Evolutionary conservation across 495 filamentous ascomycete species (phyloP).

Genomic region (Xylaria venustula): DNA sequence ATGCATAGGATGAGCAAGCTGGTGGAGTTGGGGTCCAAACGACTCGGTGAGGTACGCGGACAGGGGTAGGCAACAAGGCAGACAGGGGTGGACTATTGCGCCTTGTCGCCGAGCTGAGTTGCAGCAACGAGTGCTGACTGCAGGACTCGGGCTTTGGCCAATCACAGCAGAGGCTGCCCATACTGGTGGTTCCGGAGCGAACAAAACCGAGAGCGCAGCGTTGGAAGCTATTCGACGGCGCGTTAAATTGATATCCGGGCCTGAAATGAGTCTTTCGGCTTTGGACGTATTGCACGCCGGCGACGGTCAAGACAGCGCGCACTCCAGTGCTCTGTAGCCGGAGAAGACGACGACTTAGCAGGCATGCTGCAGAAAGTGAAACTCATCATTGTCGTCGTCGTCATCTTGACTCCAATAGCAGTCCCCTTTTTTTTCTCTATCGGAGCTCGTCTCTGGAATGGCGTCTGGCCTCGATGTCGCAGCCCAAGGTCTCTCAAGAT

Average conservation of each 20-base stretch:
- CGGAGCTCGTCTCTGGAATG: not conserved
- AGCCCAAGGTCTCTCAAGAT: not conserved
- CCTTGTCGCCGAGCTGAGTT: constrained; percentile 36
- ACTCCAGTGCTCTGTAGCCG: not conserved
- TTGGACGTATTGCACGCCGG: constrained; percentile 28
- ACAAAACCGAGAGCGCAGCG: constrained; percentile 23
- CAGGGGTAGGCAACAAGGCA: constrained; percentile 36
- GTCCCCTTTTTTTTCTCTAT: not conserved
- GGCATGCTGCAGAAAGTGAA: constrained; percentile 9
- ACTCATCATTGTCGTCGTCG: constrained; percentile 4
- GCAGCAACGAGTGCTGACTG: constrained; percentile 32
- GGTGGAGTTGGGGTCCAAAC: constrained; percentile 34
- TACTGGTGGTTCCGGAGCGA: constrained; percentile 12
- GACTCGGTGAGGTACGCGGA: constrained; percentile 34
- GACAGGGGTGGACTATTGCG: constrained; percentile 29
- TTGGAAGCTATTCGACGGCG: constrained; percentile 24
- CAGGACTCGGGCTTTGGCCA: constrained; percentile 34
- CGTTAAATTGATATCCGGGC: constrained; percentile 21
- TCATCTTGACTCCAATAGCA: not conserved
- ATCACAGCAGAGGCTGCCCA: constrained; percentile 24
- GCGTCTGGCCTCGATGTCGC: no score
- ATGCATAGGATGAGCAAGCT: constrained; percentile 30
- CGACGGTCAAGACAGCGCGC: constrained; percentile 9
- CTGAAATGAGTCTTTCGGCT: constrained; percentile 23
- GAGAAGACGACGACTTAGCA: constrained; percentile 15